These are phyloP conservation scores for Beauveria brongniartii DNA, from an alignment of 2,329 filamentous ascomycete species.

Conservation along the genomic window DNA sequence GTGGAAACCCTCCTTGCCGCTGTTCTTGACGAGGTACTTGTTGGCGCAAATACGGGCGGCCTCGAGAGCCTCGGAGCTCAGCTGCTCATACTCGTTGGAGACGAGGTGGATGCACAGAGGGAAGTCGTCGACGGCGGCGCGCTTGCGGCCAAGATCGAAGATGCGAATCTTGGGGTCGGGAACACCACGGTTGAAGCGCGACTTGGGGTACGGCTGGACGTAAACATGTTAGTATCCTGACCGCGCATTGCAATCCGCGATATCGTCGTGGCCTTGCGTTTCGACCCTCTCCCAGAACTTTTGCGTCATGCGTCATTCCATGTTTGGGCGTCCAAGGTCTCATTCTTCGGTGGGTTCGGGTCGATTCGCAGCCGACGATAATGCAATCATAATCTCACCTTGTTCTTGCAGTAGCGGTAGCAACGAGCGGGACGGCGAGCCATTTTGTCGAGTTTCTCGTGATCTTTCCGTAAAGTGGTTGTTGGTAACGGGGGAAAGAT, in stretches of 20 bases:
- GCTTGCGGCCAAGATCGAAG: constrained; percentile 98
- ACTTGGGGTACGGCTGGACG: constrained; percentile 89
- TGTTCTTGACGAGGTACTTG: constrained; percentile 79
- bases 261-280: background rate
- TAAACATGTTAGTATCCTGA: constrained; percentile 9
- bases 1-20: constrained; percentile 68
- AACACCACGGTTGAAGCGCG: constrained; percentile 99
- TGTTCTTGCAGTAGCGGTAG: constrained; percentile 99
- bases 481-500: constrained; percentile 27
- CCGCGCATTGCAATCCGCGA: background rate
- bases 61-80: constrained; percentile 98
- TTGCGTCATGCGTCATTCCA: background rate
- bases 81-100: constrained; percentile 99
- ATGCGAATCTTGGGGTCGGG: constrained; percentile 80
- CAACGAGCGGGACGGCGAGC: constrained; percentile 98
- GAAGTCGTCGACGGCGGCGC: constrained; percentile 98
- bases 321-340: background rate
- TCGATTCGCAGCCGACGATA: constrained; percentile 13
- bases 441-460: constrained; percentile 71
- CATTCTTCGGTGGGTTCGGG: constrained; percentile 4
- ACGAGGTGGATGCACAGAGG: constrained; percentile 98
- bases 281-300: background rate
- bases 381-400: constrained; percentile 54
- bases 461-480: constrained; percentile 28
- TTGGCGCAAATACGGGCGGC: constrained; percentile 99